These are phyloP conservation scores for Circinella minor DNA, from an alignment of 371 early-diverging fungal genomes.

Conservation along the genomic window DNA sequence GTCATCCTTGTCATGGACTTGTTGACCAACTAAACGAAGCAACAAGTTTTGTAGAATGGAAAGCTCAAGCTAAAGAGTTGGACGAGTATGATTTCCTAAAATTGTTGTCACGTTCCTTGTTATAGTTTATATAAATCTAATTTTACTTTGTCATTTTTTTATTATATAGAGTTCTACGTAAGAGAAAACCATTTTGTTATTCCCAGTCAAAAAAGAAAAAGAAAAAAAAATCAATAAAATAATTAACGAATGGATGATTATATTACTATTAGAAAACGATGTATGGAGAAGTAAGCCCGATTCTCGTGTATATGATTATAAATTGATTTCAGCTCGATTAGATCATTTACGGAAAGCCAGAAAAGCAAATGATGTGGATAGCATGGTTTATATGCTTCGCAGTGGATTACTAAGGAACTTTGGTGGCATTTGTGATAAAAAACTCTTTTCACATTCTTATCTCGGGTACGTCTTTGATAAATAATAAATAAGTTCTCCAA, in stretches of 20 bases:
- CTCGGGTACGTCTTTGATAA: conserved; percentile 42
- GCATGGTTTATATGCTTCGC: conserved; percentile 66
- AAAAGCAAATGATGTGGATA: conserved; percentile 55
- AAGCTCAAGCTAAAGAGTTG: conserved; percentile 53
- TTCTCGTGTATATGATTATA: conserved; percentile 71
- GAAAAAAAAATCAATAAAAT: background rate
- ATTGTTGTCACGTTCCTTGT: background rate
- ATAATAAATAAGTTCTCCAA: too few species aligned
- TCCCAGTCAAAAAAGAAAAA: background rate
- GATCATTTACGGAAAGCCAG: conserved; percentile 58
- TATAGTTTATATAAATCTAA: too few species aligned
- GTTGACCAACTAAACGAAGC: conserved; percentile 44
- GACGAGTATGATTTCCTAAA: conserved; percentile 44
- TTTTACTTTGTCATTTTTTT: background rate
- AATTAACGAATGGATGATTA: too few species aligned
- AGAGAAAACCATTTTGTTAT: background rate
- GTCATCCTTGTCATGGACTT: conserved; percentile 47
- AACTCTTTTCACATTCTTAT: conserved; percentile 61
- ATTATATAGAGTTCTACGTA: conserved; percentile 11
- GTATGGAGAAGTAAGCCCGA: conserved; percentile 59
- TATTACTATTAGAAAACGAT: conserved; percentile 50
- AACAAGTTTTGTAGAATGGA: conserved; percentile 65
- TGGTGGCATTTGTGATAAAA: conserved; percentile 73
- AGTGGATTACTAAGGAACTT: conserved; percentile 71
- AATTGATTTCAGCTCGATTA: conserved; percentile 61